Base-by-base conservation (phyloP, 1,284 basidiomycete genomes). In the Ceratobasidium theobromae region DNA sequence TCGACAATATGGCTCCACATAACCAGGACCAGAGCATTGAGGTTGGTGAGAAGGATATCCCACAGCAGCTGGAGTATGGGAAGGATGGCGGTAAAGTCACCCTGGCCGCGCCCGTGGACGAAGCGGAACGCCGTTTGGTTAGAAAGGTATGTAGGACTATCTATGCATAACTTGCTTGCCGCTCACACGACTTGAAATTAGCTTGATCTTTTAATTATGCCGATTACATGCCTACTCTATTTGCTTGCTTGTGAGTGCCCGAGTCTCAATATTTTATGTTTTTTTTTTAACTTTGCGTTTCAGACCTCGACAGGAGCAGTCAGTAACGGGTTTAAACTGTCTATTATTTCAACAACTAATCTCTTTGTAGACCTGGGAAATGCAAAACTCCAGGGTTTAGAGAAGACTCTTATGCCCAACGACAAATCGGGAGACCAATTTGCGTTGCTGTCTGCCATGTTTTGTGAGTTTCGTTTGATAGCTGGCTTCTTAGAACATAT, bases 241-340 rank as follows among this genome's bases (percentile, higher is more conserved):
- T 32, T 64, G 48, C 48, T 64, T 41, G 58, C 58, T 30, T 64
- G 58, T 64, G 27, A 52, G 58, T 11, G 16, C 11, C 14, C 5
- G 45, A 25, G 5, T 25, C 4, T 38, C n/a, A 52, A 21, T 2
- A 35, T 12, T 23, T 11, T 9, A 1, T 25, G 30, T 49, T 11
- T 38, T 64, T 35, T 11, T 18, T 32, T 21, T 30, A 11, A 52
- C 48, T 52, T n/a, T 30, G 33, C 14, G 3, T n/a, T 43, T 6
- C 12, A 64, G 58, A 64, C 33, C 58, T 64, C 25, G 58, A 64
- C 49, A 51, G 58, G 27, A 64, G 58, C 38, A 64, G 58, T 64
- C 23, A 30, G 58, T 64, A 21, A 5, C 14, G 25, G 14, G 40
- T 16, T 38, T 9, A 40, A 9, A 21, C 30, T 16, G 16, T 14